phyloP scores from a whole-genome alignment of 139 green algal genomes.

The Auxenochlorella pyrenoidosa region DNA sequence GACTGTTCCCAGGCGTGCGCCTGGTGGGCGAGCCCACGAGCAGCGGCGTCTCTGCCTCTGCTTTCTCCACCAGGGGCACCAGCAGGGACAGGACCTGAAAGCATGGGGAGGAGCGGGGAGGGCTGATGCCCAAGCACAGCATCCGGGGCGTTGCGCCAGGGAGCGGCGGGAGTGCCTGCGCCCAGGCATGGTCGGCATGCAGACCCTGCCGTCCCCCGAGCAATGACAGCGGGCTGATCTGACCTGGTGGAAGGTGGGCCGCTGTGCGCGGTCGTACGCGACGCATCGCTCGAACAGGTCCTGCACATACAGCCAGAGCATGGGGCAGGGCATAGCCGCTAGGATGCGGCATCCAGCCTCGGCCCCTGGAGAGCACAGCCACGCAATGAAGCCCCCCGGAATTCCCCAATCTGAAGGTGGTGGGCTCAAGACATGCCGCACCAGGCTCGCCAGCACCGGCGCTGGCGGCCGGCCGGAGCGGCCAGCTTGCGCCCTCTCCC shows the following conservation, averaged over 20 bases:
- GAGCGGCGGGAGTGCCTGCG: too few species aligned
- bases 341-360: neutral
- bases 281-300: conserved; percentile 3
- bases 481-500: too few species aligned
- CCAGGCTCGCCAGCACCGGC: too few species aligned
- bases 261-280: neutral
- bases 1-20: neutral
- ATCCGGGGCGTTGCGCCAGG: too few species aligned
- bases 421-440: neutral
- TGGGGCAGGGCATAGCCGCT: too few species aligned
- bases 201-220: too few species aligned
- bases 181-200: too few species aligned
- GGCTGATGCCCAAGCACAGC: neutral
- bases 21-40: neutral
- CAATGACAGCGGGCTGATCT: neutral
- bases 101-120: neutral
- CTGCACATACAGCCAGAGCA: neutral
- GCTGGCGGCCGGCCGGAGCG: too few species aligned
- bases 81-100: neutral
- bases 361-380: too few species aligned
- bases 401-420: neutral
- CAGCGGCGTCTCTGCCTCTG: neutral
- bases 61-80: neutral
- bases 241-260: conserved; percentile 1
- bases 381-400: neutral